Evolutionary conservation across 768 basidiomycete species (phyloP).

Genomic region (Collybia mongolica): DNA sequence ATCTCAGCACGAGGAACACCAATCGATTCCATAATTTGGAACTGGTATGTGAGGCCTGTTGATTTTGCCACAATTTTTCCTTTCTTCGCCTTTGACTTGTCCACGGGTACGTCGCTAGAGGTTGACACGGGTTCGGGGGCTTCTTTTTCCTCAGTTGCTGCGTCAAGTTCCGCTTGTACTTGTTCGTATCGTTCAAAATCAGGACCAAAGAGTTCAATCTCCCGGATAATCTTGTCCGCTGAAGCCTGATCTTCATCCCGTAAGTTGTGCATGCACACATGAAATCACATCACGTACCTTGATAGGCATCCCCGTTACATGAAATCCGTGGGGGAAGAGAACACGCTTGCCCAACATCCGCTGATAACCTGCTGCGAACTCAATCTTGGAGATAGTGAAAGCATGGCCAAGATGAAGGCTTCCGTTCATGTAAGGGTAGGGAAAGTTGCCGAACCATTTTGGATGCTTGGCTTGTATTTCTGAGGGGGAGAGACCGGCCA

Average conservation of each 20-base stretch:
- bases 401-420: slow-evolving; percentile 96
- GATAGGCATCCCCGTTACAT: slow-evolving; percentile 99
- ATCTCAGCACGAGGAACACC: slow-evolving; percentile 86
- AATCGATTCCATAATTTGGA: slow-evolving; percentile 98
- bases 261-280: not conserved
- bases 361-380: slow-evolving; percentile 94
- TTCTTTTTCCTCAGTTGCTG: slow-evolving; percentile 46
- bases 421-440: slow-evolving; percentile 98
- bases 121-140: slow-evolving; percentile 29
- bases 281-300: slow-evolving; percentile 61
- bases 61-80: slow-evolving; percentile 93
- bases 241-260: slow-evolving; percentile 63
- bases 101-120: slow-evolving; percentile 38
- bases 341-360: slow-evolving; percentile 93
- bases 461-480: slow-evolving; percentile 78
- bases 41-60: slow-evolving; percentile 93
- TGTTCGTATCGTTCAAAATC: slow-evolving; percentile 75
- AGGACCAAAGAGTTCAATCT: slow-evolving; percentile 93
- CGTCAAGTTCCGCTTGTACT: slow-evolving; percentile 42
- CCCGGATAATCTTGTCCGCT: slow-evolving; percentile 96
- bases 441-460: slow-evolving; percentile 98
- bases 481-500: slow-evolving; percentile 57
- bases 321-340: slow-evolving; percentile 96
- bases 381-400: slow-evolving; percentile 97
- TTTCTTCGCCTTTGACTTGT: slow-evolving; percentile 87